phyloP scores from a whole-genome alignment of 768 basidiomycete genomes.

The Paxillus rubicundulus region DNA sequence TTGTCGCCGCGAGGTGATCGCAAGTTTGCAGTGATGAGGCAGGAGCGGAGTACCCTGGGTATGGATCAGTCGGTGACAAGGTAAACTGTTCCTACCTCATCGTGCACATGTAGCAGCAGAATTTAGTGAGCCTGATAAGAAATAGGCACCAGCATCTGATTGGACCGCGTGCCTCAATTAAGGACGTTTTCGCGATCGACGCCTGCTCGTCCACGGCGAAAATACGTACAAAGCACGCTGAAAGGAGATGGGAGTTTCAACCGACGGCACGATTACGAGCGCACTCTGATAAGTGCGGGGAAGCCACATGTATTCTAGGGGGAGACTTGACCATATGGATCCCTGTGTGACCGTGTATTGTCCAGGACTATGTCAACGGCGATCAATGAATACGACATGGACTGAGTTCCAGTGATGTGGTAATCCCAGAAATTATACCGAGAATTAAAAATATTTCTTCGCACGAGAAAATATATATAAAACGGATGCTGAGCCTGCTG shows the following conservation, averaged over 20 bases:
- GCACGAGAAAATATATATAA: conserved; percentile 17
- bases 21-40: too few species aligned
- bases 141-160: too few species aligned
- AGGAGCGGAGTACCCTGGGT: too few species aligned
- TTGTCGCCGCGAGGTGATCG: not conserved
- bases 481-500: conserved; percentile 4
- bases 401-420: conserved; percentile 25
- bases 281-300: conserved; percentile 17
- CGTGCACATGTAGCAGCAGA: not conserved
- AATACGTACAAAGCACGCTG: conserved; percentile 39
- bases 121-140: too few species aligned
- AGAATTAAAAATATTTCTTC: conserved; percentile 15
- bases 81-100: not conserved
- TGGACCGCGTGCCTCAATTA: conserved; percentile 23
- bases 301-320: conserved; percentile 5
- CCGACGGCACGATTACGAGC: conserved; percentile 25
- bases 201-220: conserved; percentile 7
- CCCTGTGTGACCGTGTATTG: conserved; percentile 18
- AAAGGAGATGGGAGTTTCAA: conserved; percentile 60
- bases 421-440: conserved; percentile 6
- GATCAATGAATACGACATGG: conserved; percentile 36
- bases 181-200: conserved; percentile 32
- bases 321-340: conserved; percentile 30
- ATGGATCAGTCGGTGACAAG: conserved; percentile 2
- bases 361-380: conserved; percentile 32